These are phyloP conservation scores for Parasitella parasitica DNA, from an alignment of 371 early-diverging fungal genomes.

Conservation along the genomic window DNA sequence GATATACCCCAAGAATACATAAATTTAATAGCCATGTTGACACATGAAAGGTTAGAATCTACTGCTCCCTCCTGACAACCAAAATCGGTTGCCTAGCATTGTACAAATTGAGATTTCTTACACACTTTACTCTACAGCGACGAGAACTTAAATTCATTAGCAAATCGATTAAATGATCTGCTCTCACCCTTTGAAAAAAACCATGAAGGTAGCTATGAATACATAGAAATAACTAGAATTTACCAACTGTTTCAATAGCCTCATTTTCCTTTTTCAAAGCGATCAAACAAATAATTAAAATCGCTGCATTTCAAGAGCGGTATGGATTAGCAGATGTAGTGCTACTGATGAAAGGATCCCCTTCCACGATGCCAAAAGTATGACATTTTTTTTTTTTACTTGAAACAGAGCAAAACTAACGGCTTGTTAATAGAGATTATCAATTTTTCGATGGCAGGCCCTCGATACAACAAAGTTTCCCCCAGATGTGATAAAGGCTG, in stretches of 20 bases:
- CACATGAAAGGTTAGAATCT: constrained; percentile 19
- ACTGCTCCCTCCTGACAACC: neutral
- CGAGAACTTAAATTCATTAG: constrained; percentile 6
- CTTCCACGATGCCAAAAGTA: constrained; percentile 15
- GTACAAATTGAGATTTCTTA: neutral
- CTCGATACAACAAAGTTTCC: constrained; percentile 45
- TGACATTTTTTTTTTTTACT: neutral
- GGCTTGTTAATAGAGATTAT: constrained; percentile 29
- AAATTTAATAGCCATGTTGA: constrained; percentile 17
- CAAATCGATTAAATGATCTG: constrained; percentile 6
- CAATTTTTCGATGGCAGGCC: constrained; percentile 61
- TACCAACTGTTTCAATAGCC: constrained; percentile 8
- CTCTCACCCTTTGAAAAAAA: constrained; percentile 15
- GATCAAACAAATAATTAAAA: constrained; percentile 27
- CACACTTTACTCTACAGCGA: constrained; percentile 1
- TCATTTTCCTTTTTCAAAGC: constrained; percentile 19
- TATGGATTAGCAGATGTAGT: constrained; percentile 17
- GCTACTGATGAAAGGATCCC: constrained; percentile 5
- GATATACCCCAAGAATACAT: constrained; percentile 18
- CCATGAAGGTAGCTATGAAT: neutral
- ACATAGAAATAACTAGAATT: neutral
- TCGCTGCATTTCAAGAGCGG: constrained; percentile 17
- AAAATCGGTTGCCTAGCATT: too few relatives aligned
- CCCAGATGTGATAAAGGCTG: constrained; percentile 16
- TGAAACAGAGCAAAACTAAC: neutral